phyloP scores from a whole-genome alignment of 2,329 filamentous ascomycete genomes.

The Ascocoryne sarcoides region DNA sequence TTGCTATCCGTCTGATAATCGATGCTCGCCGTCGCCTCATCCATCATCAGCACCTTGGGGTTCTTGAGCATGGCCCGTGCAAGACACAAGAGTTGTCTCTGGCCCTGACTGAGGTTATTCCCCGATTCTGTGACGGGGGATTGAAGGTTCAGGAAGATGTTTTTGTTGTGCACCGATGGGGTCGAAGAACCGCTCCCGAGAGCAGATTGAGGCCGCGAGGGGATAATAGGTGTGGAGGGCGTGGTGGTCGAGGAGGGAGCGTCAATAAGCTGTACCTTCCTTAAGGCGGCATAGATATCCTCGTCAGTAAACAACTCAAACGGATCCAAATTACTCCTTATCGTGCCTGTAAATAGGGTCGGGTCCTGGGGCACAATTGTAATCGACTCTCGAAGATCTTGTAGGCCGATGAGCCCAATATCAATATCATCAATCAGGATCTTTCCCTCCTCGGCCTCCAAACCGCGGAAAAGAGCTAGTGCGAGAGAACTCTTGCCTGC shows the following conservation, averaged over 20 bases:
- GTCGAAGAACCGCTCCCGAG: constrained; percentile 31
- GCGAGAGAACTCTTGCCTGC: constrained; percentile 95
- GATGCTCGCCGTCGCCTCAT: constrained; percentile 95
- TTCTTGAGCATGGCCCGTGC: constrained; percentile 86
- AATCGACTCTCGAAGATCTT: constrained; percentile 84
- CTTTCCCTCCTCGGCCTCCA: constrained; percentile 83
- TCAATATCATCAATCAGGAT: constrained; percentile 90
- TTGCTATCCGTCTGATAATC: constrained; percentile 94
- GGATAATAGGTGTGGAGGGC: constrained; percentile 28
- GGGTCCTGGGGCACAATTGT: constrained; percentile 98
- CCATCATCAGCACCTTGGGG: constrained; percentile 95
- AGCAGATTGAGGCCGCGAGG: constrained; percentile 25
- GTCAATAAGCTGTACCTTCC: constrained; percentile 80
- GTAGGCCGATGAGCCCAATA: constrained; percentile 81
- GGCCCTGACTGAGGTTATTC: constrained; percentile 89
- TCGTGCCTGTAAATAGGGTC: constrained; percentile 86
- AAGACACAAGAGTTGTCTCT: constrained; percentile 88
- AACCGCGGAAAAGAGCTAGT: constrained; percentile 81
- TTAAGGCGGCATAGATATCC: constrained; percentile 77
- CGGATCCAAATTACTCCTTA: constrained; percentile 86
- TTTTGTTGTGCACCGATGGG: constrained; percentile 80
- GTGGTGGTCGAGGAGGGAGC: constrained; percentile 28
- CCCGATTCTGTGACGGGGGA: constrained; percentile 84
- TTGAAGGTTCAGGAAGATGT: constrained; percentile 80
- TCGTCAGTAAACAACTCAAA: constrained; percentile 85